These are phyloP conservation scores for Ambrosia trifida DNA, from an alignment of 129 eudicot species.

Conservation along the genomic window DNA sequence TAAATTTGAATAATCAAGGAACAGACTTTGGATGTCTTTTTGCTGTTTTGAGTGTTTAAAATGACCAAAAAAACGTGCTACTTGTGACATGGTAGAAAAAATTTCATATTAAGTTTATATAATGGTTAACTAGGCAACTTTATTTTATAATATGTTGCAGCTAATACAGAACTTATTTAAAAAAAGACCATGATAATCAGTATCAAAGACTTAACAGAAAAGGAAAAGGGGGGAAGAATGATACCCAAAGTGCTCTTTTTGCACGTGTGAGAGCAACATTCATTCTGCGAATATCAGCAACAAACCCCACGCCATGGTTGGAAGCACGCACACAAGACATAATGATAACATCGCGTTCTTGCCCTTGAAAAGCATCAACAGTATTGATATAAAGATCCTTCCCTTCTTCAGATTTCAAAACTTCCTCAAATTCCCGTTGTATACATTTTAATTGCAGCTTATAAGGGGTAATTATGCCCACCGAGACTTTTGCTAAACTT, in stretches of 20 bases:
- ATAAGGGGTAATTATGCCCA: conserved; percentile 94
- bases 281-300: conserved; percentile 96
- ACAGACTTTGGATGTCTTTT: too few relatives aligned
- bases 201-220: not conserved
- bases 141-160: not conserved
- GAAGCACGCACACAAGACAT: conserved; percentile 99
- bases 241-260: conserved; percentile 85
- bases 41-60: too few relatives aligned
- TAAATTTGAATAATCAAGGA: too few relatives aligned
- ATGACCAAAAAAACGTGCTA: not conserved
- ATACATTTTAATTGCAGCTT: conserved; percentile 91
- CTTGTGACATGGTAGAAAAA: not conserved
- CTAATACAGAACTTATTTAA: not conserved
- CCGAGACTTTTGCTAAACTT: conserved; percentile 68
- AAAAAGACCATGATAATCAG: not conserved
- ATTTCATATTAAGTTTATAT: not conserved
- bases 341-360: conserved; percentile 95
- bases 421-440: conserved; percentile 84
- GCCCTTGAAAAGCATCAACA: conserved; percentile 98
- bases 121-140: not conserved
- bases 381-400: conserved; percentile 84
- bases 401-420: conserved; percentile 80
- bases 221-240: not conserved
- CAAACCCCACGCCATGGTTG: conserved; percentile 92
- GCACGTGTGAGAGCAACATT: conserved; percentile 96